Base-by-base conservation (phyloP, 176 grass and related monocot genomes). In the Alopecurus myosuroides region DNA sequence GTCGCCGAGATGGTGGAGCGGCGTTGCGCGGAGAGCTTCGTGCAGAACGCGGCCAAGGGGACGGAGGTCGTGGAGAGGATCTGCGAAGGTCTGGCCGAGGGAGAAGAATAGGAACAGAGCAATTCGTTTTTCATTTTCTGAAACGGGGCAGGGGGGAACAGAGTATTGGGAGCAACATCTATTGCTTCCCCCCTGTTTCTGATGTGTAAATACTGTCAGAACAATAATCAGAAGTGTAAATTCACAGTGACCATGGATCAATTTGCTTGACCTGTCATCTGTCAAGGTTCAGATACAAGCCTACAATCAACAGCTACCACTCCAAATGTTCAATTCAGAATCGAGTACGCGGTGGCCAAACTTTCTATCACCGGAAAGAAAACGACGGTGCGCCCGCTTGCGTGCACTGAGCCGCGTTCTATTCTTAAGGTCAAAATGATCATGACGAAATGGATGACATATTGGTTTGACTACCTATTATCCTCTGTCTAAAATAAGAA, bases 61-160 rank as follows among this genome's bases (percentile, higher is more conserved):
- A 48, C 76, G 82, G 91, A 92, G 76, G 89, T 86, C 66, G 83
- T 97, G 29, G 94, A 97, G 82, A 68, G 78, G 82, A 97, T 92
- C 60, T 94, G 89, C 78, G 56, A 79, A 1, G 84, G 89, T 20
- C 78, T 97, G 6, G 13, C 75, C 37, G 52, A 63, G 9, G 45
- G 57, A 44, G 36, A 58, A 29, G 2, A 36, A n/a, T 26, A 35
- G 30, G 2, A 7, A 0, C 36, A 70, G 36, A 70, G 66, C 20
- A 12, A n/a, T n/a, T n/a, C n/a, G n/a, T n/a, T n/a, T n/a, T n/a
- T n/a, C n/a, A n/a, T n/a, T n/a, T n/a, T n/a, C n/a, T n/a, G n/a
- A n/a, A n/a, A n/a, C n/a, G n/a, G n/a, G n/a, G n/a, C n/a, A n/a
- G n/a, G n/a, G n/a, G n/a, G 30, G 2, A 7, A 0, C 36, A 70